A percentile compares a stretch with the other conserved stretches of the same genome.
These are phyloP conservation scores for Paraglomus occultum DNA, from an alignment of 192 early-diverging fungal genomes.

Conservation along the genomic window DNA sequence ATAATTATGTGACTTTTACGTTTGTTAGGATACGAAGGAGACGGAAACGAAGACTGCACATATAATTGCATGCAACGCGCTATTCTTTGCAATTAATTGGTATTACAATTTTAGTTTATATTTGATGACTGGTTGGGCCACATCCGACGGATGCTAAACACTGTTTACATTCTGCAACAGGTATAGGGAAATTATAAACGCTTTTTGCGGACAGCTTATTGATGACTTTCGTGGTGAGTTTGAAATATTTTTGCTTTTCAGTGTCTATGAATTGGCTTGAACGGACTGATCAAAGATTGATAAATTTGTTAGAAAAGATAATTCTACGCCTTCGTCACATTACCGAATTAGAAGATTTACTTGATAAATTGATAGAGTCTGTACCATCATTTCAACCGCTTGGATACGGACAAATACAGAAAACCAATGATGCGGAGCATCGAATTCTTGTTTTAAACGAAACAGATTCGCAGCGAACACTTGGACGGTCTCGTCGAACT, in stretches of 20 bases:
- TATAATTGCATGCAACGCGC: slow-evolving; percentile 30
- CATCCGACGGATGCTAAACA: neutral
- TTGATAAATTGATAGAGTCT: slow-evolving; percentile 35
- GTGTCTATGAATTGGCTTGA: neutral
- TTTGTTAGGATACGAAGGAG: too few species aligned
- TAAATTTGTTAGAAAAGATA: slow-evolving; percentile 31
- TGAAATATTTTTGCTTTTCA: neutral
- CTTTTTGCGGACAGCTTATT: slow-evolving; percentile 43
- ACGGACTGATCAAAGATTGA: neutral
- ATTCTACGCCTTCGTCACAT: slow-evolving; percentile 45
- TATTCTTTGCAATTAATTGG: slow-evolving; percentile 57
- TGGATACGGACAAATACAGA: slow-evolving; percentile 32
- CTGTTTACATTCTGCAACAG: slow-evolving; percentile 36
- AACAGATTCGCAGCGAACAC: neutral
- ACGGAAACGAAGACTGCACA: neutral
- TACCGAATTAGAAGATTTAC: slow-evolving; percentile 36
- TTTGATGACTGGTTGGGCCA: slow-evolving; percentile 31
- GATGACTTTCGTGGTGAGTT: neutral
- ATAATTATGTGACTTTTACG: slow-evolving; percentile 2
- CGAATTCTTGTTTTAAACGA: neutral
- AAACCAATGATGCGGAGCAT: neutral
- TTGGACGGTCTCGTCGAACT: slow-evolving; percentile 8
- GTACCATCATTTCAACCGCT: slow-evolving; percentile 42
- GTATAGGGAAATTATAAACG: slow-evolving; percentile 68
- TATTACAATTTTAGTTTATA: slow-evolving; percentile 33